Evolutionary conservation across 179 eudicot species (phyloP), one percentile per base, ranked within the genome.

Genomic region (Gypsophila paniculata): DNA sequence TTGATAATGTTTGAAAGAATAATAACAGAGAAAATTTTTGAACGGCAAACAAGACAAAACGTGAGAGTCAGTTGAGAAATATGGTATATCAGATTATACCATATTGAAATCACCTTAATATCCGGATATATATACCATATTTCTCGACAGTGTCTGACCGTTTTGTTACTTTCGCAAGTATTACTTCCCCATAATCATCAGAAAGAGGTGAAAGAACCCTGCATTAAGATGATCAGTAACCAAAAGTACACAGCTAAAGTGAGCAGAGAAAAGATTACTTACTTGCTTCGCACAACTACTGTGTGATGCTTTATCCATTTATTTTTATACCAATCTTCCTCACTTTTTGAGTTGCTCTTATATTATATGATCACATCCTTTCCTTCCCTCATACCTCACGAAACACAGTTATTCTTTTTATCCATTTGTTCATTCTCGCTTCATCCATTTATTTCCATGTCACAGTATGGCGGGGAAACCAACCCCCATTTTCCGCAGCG

Each of bases 271-370:
- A 76, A 75, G 81, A 79, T 86, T 82, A 79, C 92, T 92, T 92
- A 94, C 94, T 86, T 87, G 84, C 72, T 15, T 36, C 52, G 75
- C 78, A 72, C 78, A 74, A 75, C 85, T 71, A 78, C 71, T 70
- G 46, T 76, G 57, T 77, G 87, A 92, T 92, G 77, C 98, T 85
- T 90, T 78, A 60, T n/a, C 26, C 89, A 82, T 77, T 83, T 22
- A 6, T 53, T n/a, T 75, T 57, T 6, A 70, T 51, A 42, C 46
- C 75, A 81, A 80, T 79, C 87, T 70, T 72, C 74, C 85, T 74
- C 75, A 48, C 42, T 61, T 61, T 42, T 3, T 14, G n/a, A 23
- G 38, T 69, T 46, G 65, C 70, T 72, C 72, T 52, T 15, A 61
- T 69, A 72, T 69, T 58, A 61, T 78, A 61, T 62, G 54, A 54